These are phyloP conservation scores for Dactylellina sp. DNA, from an alignment of 2,329 filamentous ascomycete species.

Conservation along the genomic window DNA sequence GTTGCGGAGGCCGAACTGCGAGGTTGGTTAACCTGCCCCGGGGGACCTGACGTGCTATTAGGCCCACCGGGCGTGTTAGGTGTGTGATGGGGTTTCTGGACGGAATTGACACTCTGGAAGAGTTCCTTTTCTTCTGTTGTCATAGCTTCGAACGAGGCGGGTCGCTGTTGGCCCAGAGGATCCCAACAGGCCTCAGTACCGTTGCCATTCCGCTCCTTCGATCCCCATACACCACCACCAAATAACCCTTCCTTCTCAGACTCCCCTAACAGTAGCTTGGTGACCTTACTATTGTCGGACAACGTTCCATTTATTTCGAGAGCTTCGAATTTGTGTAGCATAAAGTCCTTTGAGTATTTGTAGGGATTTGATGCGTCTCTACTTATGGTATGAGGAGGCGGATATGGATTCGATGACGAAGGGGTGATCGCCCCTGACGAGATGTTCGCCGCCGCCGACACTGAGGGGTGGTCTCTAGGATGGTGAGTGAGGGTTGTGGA, in stretches of 20 bases:
- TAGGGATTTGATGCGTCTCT: constrained; percentile 55
- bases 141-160: constrained; percentile 40
- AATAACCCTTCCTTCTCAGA: constrained; percentile 71
- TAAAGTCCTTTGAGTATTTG: constrained; percentile 60
- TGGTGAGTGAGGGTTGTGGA: constrained; percentile 61
- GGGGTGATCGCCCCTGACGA: constrained; percentile 57
- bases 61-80: constrained; percentile 37
- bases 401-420: constrained; percentile 59
- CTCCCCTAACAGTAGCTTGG: constrained; percentile 84
- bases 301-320: constrained; percentile 54
- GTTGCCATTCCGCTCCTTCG: constrained; percentile 47
- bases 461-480: constrained; percentile 57
- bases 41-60: constrained; percentile 49
- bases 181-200: constrained; percentile 53
- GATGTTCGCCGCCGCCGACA: constrained; percentile 18
- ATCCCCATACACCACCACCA: constrained; percentile 36
- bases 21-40: constrained; percentile 31
- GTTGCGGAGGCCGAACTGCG: constrained; percentile 41
- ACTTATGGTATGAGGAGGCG: constrained; percentile 58
- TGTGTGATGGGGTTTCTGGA: constrained; percentile 34
- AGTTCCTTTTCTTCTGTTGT: constrained; percentile 72
- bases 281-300: constrained; percentile 33
- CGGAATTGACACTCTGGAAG: constrained; percentile 61
- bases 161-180: constrained; percentile 32
- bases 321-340: constrained; percentile 59